phyloP scores from a whole-genome alignment of 176 grass and related monocot species.

The Triticum monococcum region DNA sequence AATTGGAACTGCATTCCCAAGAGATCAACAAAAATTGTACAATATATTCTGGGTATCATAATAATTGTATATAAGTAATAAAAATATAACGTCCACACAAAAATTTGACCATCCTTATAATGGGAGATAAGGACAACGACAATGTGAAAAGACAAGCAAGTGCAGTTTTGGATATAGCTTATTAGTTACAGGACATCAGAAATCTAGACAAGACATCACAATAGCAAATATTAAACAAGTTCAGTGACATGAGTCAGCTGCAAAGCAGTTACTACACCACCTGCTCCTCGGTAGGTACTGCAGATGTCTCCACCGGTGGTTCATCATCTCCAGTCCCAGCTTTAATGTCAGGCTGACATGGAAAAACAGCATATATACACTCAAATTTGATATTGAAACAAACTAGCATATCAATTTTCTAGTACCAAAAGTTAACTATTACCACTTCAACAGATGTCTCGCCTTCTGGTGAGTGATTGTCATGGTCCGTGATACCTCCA shows the following conservation, averaged over 20 bases:
- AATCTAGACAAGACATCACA: slow-evolving; percentile 21
- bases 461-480: slow-evolving; percentile 31
- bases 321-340: slow-evolving; percentile 27
- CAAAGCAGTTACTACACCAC: slow-evolving; percentile 30
- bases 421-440: slow-evolving; percentile 21
- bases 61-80: slow-evolving; percentile 23
- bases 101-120: not conserved
- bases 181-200: not conserved
- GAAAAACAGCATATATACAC: slow-evolving; percentile 5
- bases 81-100: not conserved
- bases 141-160: not conserved
- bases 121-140: not conserved
- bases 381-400: not conserved
- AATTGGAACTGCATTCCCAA: not conserved
- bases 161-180: not conserved
- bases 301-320: slow-evolving; percentile 16
- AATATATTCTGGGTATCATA: slow-evolving; percentile 2
- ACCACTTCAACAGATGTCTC: slow-evolving; percentile 40
- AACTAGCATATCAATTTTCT: slow-evolving; percentile 18
- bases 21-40: not conserved
- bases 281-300: slow-evolving; percentile 31
- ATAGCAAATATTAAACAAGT: slow-evolving; percentile 19
- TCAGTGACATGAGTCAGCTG: slow-evolving; percentile 3
- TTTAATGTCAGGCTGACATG: slow-evolving; percentile 39
- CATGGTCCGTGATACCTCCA: slow-evolving; percentile 38